Percentiles rank a stretch among this genome's conserved stretches.
Conservation (phyloP, 2,329 filamentous ascomycete species). For the Hypoxylon rubiginosum region DNA sequence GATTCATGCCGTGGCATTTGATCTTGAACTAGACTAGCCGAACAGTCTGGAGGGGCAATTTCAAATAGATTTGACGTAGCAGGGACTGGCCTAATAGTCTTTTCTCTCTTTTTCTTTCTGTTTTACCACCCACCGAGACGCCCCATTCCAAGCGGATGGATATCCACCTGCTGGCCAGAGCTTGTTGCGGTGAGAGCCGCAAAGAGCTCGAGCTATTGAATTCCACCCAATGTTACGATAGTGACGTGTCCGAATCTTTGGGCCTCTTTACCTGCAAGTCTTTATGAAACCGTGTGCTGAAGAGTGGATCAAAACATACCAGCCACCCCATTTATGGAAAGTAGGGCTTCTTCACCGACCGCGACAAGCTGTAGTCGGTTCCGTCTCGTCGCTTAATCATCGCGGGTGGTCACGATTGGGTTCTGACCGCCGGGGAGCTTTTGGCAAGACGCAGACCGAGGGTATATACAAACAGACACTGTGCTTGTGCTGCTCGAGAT, state of each 20-base stretch:
- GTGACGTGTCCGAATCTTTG: slow-evolving; percentile 38
- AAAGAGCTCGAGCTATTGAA: slow-evolving; percentile 21
- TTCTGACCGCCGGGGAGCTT: slow-evolving; percentile 26
- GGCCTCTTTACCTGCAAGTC: slow-evolving; percentile 21
- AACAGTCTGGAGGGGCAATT: slow-evolving; percentile 6
- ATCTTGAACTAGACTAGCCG: slow-evolving; percentile 6
- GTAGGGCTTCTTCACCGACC: background rate
- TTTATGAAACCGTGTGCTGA: slow-evolving; percentile 20
- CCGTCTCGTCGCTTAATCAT: slow-evolving; percentile 8
- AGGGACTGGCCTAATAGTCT: slow-evolving; percentile 18
- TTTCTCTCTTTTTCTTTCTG: slow-evolving; percentile 4
- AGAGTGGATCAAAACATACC: slow-evolving; percentile 21
- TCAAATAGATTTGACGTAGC: slow-evolving; percentile 17
- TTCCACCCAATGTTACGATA: slow-evolving; percentile 17
- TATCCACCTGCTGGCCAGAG: slow-evolving; percentile 21
- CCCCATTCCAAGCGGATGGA: slow-evolving; percentile 24
- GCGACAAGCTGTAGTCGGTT: slow-evolving; percentile 1
- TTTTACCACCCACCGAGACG: slow-evolving; percentile 15
- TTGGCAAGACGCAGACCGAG: slow-evolving; percentile 11
- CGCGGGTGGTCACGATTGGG: slow-evolving; percentile 19
- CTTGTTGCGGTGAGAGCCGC: slow-evolving; percentile 43
- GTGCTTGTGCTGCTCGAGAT: slow-evolving; percentile 14
- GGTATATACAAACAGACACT: slow-evolving; percentile 12
- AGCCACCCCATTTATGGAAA: slow-evolving; percentile 1
- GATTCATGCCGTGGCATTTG: slow-evolving; percentile 13